Evolutionary conservation across 352 stramenopile species (phyloP).

Genomic region (Phytophthora podocarpi): DNA sequence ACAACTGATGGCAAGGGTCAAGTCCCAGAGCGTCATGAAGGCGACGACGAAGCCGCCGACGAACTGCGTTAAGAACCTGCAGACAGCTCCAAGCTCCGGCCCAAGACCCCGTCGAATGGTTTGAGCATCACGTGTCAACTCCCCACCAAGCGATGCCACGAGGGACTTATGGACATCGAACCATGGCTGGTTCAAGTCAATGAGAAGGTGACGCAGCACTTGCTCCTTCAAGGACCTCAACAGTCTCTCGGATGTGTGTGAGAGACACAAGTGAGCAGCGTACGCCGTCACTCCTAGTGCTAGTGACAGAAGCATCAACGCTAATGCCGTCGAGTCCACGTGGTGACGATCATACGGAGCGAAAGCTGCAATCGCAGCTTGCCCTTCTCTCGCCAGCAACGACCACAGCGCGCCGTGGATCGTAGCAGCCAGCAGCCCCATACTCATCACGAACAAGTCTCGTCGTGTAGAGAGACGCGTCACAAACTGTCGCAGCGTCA

Average conservation of each 20-base stretch:
- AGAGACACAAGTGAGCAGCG: conserved; percentile 29
- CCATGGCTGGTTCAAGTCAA: conserved; percentile 25
- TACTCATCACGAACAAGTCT: conserved; percentile 29
- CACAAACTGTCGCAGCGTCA: conserved; percentile 19
- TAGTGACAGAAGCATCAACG: conserved; percentile 25
- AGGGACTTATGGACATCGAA: conserved; percentile 17
- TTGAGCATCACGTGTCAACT: conserved; percentile 21
- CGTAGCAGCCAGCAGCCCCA: conserved; percentile 22
- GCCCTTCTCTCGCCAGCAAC: conserved; percentile 2
- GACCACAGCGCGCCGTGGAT: conserved; percentile 29
- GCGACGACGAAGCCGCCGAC: conserved; percentile 16
- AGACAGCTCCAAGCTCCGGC: conserved; percentile 17
- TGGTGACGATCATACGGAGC: conserved; percentile 13
- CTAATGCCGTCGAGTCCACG: conserved; percentile 20
- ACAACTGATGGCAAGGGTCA: conserved; percentile 24
- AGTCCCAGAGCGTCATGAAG: conserved; percentile 28
- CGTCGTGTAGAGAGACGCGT: conserved; percentile 10
- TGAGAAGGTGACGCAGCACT: conserved; percentile 24
- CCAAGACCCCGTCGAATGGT: conserved; percentile 28
- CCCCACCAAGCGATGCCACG: not conserved
- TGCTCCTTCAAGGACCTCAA: conserved; percentile 25
- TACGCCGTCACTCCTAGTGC: conserved; percentile 26
- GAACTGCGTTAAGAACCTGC: conserved; percentile 23
- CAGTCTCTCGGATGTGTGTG: conserved; percentile 22
- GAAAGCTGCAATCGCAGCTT: conserved; percentile 14